Base-by-base conservation (phyloP, 1,284 basidiomycete genomes). In the Sanghuangporus sanghuang region DNA sequence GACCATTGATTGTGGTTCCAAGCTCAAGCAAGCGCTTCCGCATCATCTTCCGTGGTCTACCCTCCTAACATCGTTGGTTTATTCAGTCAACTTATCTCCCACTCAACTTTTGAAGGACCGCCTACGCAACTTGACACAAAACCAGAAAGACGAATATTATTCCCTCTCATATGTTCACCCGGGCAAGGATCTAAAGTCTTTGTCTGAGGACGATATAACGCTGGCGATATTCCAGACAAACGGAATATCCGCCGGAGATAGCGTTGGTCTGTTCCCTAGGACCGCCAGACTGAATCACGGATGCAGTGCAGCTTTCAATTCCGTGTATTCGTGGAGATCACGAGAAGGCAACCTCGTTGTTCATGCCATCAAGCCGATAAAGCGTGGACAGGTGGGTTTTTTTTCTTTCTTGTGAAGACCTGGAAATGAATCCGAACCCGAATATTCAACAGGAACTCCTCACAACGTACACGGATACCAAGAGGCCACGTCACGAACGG, bases 161-260 rank as follows among this genome's bases (percentile, higher is more conserved):
- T 79, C 83, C 62, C 76, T 86, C 3, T 85, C 84, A 12, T 83
- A 82, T 67, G 80, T 84, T 35, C 74, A 80, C 63, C 75, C 85
- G 40, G 82, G 81, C 1, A 61, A 73, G 46, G 67, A 75, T 48
- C 63, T 80, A 38, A 69, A 75, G 38, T 72, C 79, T 66, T 27
- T 62, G 14, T 44, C 32, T 23, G 74, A 74, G 42, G 75, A 78
- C 27, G 75, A 79, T 68, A 72, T 84, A 18, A 81, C 81, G 0
- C 71, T 87, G 23, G 83, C 84, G 0, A 87, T 85, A 62, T 84
- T 87, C 70, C 80, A 85, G 69, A 87, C 85, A 3, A 89, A 87
- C 68, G 84, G 82, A 1, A 83, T 87, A 5, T 73, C 80, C 2
- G 80, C 83, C 9, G 82, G 81, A 1, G 72, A 75, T 7, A 72